phyloP scores from a whole-genome alignment of 1,284 basidiomycete genomes.

The Leccinum huronense region DNA sequence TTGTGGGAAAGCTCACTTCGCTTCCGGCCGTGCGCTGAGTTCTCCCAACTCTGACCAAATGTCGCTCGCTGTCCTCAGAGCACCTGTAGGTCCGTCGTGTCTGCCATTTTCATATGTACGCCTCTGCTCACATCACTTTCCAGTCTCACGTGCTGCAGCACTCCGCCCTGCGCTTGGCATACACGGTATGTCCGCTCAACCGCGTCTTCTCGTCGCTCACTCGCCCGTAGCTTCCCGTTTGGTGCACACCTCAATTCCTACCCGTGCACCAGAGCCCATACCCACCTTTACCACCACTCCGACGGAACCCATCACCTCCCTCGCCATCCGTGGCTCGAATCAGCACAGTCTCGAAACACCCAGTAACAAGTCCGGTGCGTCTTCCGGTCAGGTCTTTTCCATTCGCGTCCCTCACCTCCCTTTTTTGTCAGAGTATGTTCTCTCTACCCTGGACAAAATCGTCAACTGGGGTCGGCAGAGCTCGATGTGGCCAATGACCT shows the following conservation, averaged over 20 bases:
- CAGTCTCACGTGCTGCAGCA: conserved; percentile 40
- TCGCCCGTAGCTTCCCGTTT: conserved; percentile 47
- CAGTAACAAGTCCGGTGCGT: conserved; percentile 83
- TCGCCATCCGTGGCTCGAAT: conserved; percentile 78
- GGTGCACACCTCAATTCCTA: conserved; percentile 52
- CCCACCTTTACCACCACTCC: conserved; percentile 47
- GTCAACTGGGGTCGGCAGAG: conserved; percentile 98
- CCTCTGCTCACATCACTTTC: neutral
- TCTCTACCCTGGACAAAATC: conserved; percentile 95
- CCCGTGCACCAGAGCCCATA: conserved; percentile 39
- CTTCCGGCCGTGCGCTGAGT: neutral
- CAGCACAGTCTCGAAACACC: conserved; percentile 87
- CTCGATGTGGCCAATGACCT: conserved; percentile 99
- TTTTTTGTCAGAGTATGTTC: conserved; percentile 80
- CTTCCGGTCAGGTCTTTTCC: neutral
- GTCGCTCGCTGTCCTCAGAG: conserved; percentile 50
- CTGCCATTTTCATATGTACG: neutral
- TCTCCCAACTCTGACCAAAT: conserved; percentile 34
- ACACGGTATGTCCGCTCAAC: conserved; percentile 32
- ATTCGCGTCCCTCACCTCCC: conserved; percentile 5
- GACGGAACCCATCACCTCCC: conserved; percentile 55
- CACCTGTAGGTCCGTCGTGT: conserved; percentile 40
- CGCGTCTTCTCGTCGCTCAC: neutral
- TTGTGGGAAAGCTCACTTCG: conserved; percentile 14
- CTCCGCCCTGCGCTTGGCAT: conserved; percentile 42